phyloP scores from a whole-genome alignment of 768 basidiomycete species.

The Macrolepiota albuminosa region DNA sequence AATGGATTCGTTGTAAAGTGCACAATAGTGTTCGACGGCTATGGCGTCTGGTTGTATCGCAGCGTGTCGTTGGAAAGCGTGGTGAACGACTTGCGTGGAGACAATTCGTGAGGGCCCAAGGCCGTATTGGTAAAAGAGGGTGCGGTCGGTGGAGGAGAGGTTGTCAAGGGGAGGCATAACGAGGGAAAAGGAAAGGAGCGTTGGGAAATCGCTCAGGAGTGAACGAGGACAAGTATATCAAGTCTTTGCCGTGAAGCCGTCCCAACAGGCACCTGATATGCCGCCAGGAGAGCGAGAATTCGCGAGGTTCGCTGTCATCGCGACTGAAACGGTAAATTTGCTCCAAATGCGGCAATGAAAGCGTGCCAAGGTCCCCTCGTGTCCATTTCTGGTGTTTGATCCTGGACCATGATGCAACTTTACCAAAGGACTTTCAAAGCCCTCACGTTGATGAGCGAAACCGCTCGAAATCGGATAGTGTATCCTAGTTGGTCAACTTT shows the following conservation, averaged over 20 bases:
- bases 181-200: background rate
- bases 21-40: slow-evolving; percentile 44
- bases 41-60: slow-evolving; percentile 33
- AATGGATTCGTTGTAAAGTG: slow-evolving; percentile 30
- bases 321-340: background rate
- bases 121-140: slow-evolving; percentile 41
- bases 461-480: background rate
- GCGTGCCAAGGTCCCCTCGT: background rate
- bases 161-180: slow-evolving; percentile 9
- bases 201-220: background rate
- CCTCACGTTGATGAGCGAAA: background rate
- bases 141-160: slow-evolving; percentile 32
- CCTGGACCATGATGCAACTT: background rate
- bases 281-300: background rate
- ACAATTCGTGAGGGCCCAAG: slow-evolving; percentile 31
- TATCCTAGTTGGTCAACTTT: background rate
- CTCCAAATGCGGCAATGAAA: slow-evolving; percentile 8
- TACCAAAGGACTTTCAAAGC: background rate
- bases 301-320: slow-evolving; percentile 1
- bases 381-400: background rate
- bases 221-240: slow-evolving; percentile 4
- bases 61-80: slow-evolving; percentile 49
- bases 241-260: slow-evolving; percentile 5
- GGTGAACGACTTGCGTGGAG: slow-evolving; percentile 47
- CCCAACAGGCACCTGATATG: slow-evolving; percentile 3